Conservation (phyloP, 345 rosid genomes). For the Raphanus raphanistrum region DNA sequence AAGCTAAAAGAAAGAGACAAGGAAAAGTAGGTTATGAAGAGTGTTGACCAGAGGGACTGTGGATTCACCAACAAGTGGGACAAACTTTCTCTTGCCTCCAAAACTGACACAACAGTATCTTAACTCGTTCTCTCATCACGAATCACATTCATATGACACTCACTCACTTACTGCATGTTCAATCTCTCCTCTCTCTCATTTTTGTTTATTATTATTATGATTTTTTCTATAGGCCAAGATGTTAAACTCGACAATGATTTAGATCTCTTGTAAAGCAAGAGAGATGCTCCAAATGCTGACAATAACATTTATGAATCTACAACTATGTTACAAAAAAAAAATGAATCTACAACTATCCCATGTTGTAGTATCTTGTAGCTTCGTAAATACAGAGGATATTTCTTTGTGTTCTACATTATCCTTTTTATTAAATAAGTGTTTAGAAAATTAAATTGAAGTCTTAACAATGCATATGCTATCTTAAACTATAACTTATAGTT, state of each 20-base stretch:
- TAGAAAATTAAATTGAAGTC: not conserved
- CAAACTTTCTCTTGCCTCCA: constrained; percentile 38
- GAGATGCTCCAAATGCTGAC: not conserved
- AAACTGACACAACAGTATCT: constrained; percentile 40
- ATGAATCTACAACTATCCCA: not conserved
- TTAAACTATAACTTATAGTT: not conserved
- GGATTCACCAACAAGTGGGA: constrained; percentile 45
- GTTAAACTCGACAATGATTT: not conserved
- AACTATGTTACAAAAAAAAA: not conserved
- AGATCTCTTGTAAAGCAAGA: not conserved
- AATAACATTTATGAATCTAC: constrained; percentile 17
- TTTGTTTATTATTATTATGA: not conserved
- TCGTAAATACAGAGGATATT: not conserved
- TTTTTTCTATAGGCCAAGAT: not conserved
- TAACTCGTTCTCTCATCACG: constrained; percentile 38
- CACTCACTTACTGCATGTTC: constrained; percentile 24
- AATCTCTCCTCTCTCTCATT: constrained; percentile 1
- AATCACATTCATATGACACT: constrained; percentile 29
- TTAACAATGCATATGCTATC: not conserved
- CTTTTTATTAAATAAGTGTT: not conserved
- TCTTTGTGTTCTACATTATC: not conserved
- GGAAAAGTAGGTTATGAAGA: constrained; percentile 20
- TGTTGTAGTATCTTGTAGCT: constrained; percentile 14
- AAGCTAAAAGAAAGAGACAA: constrained; percentile 35
- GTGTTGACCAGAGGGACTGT: constrained; percentile 41